phyloP scores from a whole-genome alignment of 2,329 filamentous ascomycete genomes.

The Colletotrichum cordylinicola region DNA sequence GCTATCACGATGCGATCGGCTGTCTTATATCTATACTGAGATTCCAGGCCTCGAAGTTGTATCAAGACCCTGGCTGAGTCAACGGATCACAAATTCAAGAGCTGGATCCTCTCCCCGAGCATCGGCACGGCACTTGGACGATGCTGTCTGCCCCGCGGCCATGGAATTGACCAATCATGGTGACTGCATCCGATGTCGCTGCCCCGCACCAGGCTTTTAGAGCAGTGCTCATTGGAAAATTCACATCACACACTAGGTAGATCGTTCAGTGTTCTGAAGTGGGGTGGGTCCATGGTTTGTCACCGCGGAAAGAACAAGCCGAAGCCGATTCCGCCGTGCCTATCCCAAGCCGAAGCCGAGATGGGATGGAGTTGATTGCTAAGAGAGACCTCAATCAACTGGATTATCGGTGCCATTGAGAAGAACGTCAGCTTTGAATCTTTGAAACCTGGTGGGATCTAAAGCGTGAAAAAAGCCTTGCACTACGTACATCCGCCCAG shows the following conservation, averaged over 20 bases:
- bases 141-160: neutral
- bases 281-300: neutral
- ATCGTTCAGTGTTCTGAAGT: neutral
- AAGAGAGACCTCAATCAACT: neutral
- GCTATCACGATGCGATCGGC: neutral
- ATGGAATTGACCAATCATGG: neutral
- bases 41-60: neutral
- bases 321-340: neutral
- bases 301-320: neutral
- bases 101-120: neutral
- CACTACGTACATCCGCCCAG: neutral
- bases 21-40: slow-evolving; percentile 1
- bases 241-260: too few species aligned
- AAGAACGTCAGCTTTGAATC: neutral
- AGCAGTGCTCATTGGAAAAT: neutral
- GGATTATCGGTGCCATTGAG: neutral
- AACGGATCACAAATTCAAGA: neutral
- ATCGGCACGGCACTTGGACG: neutral
- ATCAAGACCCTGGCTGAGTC: neutral
- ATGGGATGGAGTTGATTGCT: neutral
- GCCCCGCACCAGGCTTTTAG: neutral
- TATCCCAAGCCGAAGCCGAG: neutral
- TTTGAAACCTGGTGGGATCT: neutral
- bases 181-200: neutral
- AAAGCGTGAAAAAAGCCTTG: neutral